These are phyloP conservation scores for Aeschynomene evenia DNA, from an alignment of 306 rosid species.

Conservation along the genomic window DNA sequence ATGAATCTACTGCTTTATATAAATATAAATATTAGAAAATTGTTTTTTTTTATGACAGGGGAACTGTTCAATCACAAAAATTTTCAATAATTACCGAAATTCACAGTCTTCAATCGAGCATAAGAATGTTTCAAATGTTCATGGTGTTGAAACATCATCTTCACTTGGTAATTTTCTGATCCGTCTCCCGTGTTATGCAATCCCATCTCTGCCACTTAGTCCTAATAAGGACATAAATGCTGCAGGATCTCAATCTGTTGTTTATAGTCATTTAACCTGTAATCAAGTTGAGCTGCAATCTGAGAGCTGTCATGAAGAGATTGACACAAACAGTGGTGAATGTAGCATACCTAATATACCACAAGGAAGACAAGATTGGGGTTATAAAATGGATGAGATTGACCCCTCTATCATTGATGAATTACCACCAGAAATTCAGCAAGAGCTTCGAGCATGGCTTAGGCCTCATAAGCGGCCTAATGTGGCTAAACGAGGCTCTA, in stretches of 20 bases:
- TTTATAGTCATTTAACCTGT: constrained; percentile 20
- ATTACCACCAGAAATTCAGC: constrained; percentile 82
- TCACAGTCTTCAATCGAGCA: constrained; percentile 45
- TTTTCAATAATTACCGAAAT: constrained; percentile 52
- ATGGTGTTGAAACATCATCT: constrained; percentile 36
- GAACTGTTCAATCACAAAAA: constrained; percentile 57
- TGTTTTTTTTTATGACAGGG: constrained; percentile 44
- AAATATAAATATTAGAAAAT: not conserved
- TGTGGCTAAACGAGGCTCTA: constrained; percentile 56
- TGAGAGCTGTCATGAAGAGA: constrained; percentile 35
- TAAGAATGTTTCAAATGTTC: constrained; percentile 41
- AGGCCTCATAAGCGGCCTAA: constrained; percentile 73
- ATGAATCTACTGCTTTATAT: constrained; percentile 1
- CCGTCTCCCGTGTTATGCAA: constrained; percentile 1
- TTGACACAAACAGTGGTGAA: constrained; percentile 17
- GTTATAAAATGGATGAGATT: constrained; percentile 69
- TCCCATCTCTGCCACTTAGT: not conserved
- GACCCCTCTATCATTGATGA: constrained; percentile 75
- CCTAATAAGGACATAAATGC: not conserved
- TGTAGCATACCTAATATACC: constrained; percentile 22
- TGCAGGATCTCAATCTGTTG: constrained; percentile 34
- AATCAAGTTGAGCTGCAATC: constrained; percentile 30
- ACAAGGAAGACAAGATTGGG: constrained; percentile 59
- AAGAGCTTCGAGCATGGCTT: constrained; percentile 63
- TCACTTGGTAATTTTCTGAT: constrained; percentile 39